Percentiles rank a stretch among this genome's conserved stretches.
Conservation (phyloP, 2,329 filamentous ascomycete genomes). For the Beauveria australis region DNA sequence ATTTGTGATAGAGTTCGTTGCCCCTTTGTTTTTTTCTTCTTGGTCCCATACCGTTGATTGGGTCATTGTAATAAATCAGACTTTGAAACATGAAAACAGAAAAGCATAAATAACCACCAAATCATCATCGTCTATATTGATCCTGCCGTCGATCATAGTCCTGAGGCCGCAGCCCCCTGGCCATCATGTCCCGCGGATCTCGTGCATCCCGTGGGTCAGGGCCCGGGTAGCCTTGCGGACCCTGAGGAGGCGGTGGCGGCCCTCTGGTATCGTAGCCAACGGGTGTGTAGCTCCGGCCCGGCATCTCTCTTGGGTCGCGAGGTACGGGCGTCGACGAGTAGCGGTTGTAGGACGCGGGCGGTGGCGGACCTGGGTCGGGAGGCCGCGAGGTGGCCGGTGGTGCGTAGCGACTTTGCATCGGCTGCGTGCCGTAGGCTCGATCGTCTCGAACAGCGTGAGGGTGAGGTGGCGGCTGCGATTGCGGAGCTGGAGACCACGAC, state of each 20-base stretch:
- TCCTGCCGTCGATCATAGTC: constrained; percentile 38
- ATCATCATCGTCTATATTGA: constrained; percentile 33
- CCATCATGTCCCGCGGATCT: constrained; percentile 34
- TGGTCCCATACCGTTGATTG: neutral
- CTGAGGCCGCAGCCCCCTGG: constrained; percentile 35
- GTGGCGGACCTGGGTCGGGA: constrained; percentile 32
- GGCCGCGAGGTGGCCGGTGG: constrained; percentile 28
- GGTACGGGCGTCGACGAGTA: constrained; percentile 36
- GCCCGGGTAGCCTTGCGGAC: constrained; percentile 15
- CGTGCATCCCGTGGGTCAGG: constrained; percentile 22
- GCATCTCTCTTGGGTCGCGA: constrained; percentile 34
- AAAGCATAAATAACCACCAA: neutral
- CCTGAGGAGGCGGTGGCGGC: constrained; percentile 19
- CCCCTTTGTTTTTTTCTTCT: neutral
- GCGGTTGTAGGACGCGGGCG: constrained; percentile 32
- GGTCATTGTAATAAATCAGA: neutral
- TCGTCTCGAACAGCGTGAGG: constrained; percentile 30
- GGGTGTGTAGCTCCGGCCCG: constrained; percentile 39
- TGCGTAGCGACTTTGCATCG: constrained; percentile 29
- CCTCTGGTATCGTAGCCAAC: constrained; percentile 34
- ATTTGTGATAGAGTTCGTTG: neutral
- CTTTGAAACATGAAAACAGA: neutral
- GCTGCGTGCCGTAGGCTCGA: constrained; percentile 25
- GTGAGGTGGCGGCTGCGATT: constrained; percentile 23
- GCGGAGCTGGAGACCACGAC: constrained; percentile 24